Percentiles rank a stretch among this genome's conserved stretches.
Conservation (phyloP, 1,284 basidiomycete species). For the Xerocomus nothofagi region DNA sequence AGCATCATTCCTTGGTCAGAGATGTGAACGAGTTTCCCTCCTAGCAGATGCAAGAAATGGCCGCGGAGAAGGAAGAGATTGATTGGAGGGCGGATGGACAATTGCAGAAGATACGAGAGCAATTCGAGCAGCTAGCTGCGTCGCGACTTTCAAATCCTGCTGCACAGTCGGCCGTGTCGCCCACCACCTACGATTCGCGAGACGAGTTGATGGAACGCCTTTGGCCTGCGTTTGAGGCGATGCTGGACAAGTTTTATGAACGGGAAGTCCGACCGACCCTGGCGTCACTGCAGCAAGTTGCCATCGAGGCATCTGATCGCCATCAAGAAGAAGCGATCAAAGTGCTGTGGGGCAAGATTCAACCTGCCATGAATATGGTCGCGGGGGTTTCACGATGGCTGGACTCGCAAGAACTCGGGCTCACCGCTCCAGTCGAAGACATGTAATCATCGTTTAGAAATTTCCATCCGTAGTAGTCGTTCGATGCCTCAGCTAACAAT, state of each 20-base stretch:
- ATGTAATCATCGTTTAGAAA: background rate
- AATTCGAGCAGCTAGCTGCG: constrained; percentile 21
- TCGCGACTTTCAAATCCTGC: constrained; percentile 4
- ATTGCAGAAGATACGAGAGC: constrained; percentile 18
- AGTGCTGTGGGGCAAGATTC: constrained; percentile 30
- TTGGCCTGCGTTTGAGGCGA: constrained; percentile 19
- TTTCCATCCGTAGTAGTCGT: constrained; percentile 25
- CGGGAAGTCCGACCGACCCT: constrained; percentile 23
- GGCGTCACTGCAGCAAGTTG: constrained; percentile 11
- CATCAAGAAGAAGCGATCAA: constrained; percentile 26
- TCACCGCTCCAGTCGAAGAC: constrained; percentile 23
- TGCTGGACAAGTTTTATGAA: constrained; percentile 26
- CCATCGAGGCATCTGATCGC: constrained; percentile 17
- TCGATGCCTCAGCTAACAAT: constrained; percentile 13
- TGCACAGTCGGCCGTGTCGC: background rate
- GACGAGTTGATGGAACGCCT: constrained; percentile 23
- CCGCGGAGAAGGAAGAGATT: constrained; percentile 11
- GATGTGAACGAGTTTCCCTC: constrained; percentile 6
- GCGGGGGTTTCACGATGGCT: constrained; percentile 32
- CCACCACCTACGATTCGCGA: constrained; percentile 1
- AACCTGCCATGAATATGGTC: constrained; percentile 35
- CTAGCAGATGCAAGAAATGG: constrained; percentile 23
- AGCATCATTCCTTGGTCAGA: background rate
- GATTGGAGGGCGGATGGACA: constrained; percentile 15
- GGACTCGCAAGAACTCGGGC: constrained; percentile 30